Evolutionary conservation across 371 early-diverging fungal species (phyloP), one percentile per base, ranked within the genome.

Genomic region (Actinomucor elegans): DNA sequence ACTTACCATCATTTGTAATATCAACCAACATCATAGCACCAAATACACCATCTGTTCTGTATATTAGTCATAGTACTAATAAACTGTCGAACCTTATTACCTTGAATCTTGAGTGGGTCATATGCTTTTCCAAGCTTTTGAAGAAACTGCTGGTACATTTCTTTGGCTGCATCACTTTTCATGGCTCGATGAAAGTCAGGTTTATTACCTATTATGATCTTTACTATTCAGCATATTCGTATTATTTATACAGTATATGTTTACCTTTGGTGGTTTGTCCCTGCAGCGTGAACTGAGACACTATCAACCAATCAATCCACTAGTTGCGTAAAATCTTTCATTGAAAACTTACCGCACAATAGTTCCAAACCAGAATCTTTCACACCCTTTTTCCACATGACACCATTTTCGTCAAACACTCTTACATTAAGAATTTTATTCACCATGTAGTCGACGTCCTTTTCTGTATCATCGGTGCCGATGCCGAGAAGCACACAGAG

Each of bases 181-280:
- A 94, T 94, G 11, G 94, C 89, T 26, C 72, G 49, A 57, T 93
- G 94, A 56, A 96, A 96, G 66, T 93, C 94, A 7, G 94, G 96
- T 57, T 95, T 95, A 38, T 82, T 84, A 11, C 90, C 87, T 40
- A 40, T 3, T 6, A 23, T 37, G 10, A 37, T 0, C n/a, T n/a
- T n/a, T n/a, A n/a, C n/a, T n/a, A n/a, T n/a, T n/a, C n/a, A n/a
- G n/a, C n/a, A n/a, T n/a, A n/a, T n/a, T n/a, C n/a, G n/a, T n/a
- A n/a, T n/a, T n/a, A n/a, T n/a, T n/a, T n/a, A n/a, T n/a, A n/a
- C n/a, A n/a, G n/a, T n/a, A n/a, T n/a, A n/a, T n/a, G 8, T 40
- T 12, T 40, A 40, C 40, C 92, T 69, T 93, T 92, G 27, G 71
- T 57, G 9, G 86, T 81, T 31, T 80, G 70, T 14, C 81, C 93